Evolutionary conservation across 2,329 filamentous ascomycete genomes (phyloP).

Genomic region (Verticillium tricorpus): DNA sequence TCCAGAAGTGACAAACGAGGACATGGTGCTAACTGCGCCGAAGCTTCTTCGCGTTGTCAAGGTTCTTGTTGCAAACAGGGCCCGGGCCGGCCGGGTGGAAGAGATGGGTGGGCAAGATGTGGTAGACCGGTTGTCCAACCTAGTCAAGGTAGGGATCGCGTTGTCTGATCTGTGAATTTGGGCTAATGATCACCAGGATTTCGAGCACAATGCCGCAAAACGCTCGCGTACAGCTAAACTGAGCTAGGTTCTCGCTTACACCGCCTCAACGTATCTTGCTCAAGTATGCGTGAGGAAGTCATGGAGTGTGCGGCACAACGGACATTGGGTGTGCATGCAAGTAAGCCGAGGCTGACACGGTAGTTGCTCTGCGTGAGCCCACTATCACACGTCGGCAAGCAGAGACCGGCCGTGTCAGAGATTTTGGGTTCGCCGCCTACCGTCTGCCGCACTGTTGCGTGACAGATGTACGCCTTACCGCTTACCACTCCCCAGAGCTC

Average conservation of each 20-base stretch:
- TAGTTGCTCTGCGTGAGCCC: no score
- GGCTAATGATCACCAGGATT: neutral
- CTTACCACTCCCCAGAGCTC: no score
- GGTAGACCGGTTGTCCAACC: neutral
- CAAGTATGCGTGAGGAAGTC: no score
- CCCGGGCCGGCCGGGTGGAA: neutral
- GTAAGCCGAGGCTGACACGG: no score
- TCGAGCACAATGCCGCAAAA: neutral
- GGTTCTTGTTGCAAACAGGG: neutral
- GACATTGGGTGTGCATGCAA: no score
- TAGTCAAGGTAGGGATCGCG: neutral
- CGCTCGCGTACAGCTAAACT: neutral
- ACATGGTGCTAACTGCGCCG: neutral
- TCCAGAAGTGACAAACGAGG: neutral
- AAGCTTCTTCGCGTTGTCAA: neutral
- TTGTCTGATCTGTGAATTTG: neutral
- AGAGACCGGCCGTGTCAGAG: no score
- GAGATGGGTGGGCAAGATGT: neutral
- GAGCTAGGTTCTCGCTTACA: neutral
- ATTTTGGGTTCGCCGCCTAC: no score
- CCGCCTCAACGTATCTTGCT: neutral
- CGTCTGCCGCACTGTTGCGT: no score
- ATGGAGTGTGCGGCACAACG: no score
- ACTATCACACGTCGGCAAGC: no score
- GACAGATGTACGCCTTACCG: no score